Percentiles rank a stretch among this genome's conserved stretches.
phyloP scores from a whole-genome alignment of 2,329 filamentous ascomycete species.

The Ilyonectria mors-panacis region DNA sequence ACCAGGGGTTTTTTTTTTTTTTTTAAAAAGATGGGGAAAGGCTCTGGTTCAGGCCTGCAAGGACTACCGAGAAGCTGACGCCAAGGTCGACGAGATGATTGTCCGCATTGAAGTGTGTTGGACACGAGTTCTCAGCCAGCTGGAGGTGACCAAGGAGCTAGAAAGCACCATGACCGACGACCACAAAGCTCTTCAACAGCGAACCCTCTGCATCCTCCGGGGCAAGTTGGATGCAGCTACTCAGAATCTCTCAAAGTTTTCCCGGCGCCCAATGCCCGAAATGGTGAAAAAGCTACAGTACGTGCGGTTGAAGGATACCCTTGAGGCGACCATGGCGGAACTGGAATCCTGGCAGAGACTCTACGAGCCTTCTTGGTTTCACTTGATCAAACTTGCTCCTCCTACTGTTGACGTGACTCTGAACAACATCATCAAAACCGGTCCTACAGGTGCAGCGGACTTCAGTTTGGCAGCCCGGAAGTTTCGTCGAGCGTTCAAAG shows the following conservation, averaged over 20 bases:
- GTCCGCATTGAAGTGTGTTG: constrained; percentile 15
- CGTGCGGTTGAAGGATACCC: constrained; percentile 6
- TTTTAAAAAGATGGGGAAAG: constrained; percentile 15
- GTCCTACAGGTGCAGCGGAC: neutral
- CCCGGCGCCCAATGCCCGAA: constrained; percentile 3
- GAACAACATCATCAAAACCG: neutral
- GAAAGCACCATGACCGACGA: constrained; percentile 9
- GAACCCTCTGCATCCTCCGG: constrained; percentile 9
- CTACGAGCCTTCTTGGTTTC: constrained; percentile 30
- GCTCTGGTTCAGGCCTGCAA: constrained; percentile 7
- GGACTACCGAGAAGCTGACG: constrained; percentile 11
- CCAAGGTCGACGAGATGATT: constrained; percentile 7
- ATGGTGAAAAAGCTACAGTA: constrained; percentile 8
- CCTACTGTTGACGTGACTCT: neutral
- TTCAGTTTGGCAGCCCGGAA: constrained; percentile 1
- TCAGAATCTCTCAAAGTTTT: constrained; percentile 9
- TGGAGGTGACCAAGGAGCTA: constrained; percentile 9
- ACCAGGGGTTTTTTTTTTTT: no score
- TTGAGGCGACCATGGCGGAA: constrained; percentile 14
- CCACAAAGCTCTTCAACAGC: constrained; percentile 6
- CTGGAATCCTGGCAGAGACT: constrained; percentile 25
- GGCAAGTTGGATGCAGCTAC: constrained; percentile 9
- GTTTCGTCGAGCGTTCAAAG: constrained; percentile 16
- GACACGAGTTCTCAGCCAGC: constrained; percentile 10
- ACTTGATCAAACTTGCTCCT: constrained; percentile 18